A percentile compares a stretch with the other conserved stretches of the same genome.
These are phyloP conservation scores for Nepenthes gracilis DNA, from an alignment of 148 eudicot genomes.

Conservation along the genomic window DNA sequence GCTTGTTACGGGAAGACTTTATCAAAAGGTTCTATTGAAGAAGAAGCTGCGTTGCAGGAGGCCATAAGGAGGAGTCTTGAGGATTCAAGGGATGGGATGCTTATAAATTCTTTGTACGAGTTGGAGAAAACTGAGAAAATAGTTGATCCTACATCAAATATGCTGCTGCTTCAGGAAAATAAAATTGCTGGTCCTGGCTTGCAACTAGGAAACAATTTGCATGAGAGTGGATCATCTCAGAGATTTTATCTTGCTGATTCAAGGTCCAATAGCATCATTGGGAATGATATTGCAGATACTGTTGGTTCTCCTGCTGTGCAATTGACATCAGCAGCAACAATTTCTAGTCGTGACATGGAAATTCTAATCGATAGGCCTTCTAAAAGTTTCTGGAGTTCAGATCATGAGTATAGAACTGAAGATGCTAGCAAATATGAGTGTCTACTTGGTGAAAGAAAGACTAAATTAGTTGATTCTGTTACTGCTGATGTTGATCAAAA, in stretches of 20 bases:
- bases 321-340: not conserved
- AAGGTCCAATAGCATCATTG: conserved; percentile 4
- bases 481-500: conserved; percentile 13
- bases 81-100: conserved; percentile 24
- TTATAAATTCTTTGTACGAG: conserved; percentile 16
- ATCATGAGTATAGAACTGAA: conserved; percentile 9
- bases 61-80: conserved; percentile 73
- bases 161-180: conserved; percentile 13
- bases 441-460: conserved; percentile 11
- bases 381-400: conserved; percentile 2
- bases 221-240: conserved; percentile 8
- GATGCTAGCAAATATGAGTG: conserved; percentile 11
- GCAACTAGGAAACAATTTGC: conserved; percentile 7
- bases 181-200: conserved; percentile 13
- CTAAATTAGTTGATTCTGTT: conserved; percentile 2
- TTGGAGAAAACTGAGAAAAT: conserved; percentile 9
- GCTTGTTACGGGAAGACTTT: conserved; percentile 15
- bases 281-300: conserved; percentile 4
- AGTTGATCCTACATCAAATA: conserved; percentile 9
- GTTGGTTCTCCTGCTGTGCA: conserved; percentile 9
- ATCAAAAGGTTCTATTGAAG: conserved; percentile 62
- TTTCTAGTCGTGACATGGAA: conserved; percentile 6
- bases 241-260: not conserved
- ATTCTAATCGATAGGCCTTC: conserved; percentile 2
- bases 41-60: conserved; percentile 73